Conservation (phyloP, 495 filamentous ascomycete genomes). For the Aspergillus heteromorphus region DNA sequence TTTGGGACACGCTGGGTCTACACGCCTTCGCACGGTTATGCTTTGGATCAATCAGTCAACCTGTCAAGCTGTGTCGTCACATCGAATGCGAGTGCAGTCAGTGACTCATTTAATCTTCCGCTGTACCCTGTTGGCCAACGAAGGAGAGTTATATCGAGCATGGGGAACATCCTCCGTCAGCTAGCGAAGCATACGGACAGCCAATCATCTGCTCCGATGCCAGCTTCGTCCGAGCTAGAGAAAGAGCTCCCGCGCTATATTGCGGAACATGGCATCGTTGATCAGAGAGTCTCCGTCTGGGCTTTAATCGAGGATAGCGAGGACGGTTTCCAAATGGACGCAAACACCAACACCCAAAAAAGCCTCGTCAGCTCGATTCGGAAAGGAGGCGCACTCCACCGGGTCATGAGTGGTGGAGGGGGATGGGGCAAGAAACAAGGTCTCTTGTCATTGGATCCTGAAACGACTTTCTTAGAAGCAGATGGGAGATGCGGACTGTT, state of each 20-base stretch:
- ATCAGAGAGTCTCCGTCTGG: conserved; percentile 63
- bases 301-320: conserved; percentile 53
- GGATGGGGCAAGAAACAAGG: conserved; percentile 88
- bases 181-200: conserved; percentile 45
- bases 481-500: conserved; percentile 8
- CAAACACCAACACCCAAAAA: conserved; percentile 15
- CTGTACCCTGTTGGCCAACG: conserved; percentile 60
- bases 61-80: conserved; percentile 29
- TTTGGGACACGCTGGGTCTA: conserved; percentile 51
- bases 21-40: conserved; percentile 14
- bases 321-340: conserved; percentile 11
- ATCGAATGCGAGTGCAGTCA: conserved; percentile 11
- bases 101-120: conserved; percentile 38
- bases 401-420: conserved; percentile 79
- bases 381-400: conserved; percentile 53
- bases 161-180: conserved; percentile 79
- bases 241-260: conserved; percentile 56
- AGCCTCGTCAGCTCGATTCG: conserved; percentile 20
- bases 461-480: conserved; percentile 37
- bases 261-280: conserved; percentile 35
- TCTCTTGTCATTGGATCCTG: conserved; percentile 75
- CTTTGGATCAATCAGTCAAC: conserved; percentile 21
- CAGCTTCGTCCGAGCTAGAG: conserved; percentile 76
- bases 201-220: conserved; percentile 40
- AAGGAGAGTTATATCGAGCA: conserved; percentile 56